phyloP scores from a whole-genome alignment of 345 rosid species.

The Syzygium jambos region DNA sequence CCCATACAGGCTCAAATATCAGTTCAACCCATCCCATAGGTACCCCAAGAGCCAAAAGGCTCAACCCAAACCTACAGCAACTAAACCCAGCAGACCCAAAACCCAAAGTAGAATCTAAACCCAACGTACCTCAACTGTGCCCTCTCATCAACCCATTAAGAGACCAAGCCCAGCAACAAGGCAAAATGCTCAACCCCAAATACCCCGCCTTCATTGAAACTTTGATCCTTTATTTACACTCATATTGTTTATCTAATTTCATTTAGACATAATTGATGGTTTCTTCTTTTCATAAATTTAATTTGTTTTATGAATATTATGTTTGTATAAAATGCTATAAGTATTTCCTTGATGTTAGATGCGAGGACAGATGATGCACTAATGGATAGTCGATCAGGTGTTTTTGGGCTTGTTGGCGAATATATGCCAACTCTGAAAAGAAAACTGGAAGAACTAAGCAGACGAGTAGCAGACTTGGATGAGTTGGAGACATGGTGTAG shows the following conservation, averaged over 20 bases:
- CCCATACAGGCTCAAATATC: neutral
- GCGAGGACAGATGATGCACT: neutral
- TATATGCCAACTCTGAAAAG: neutral
- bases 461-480: neutral
- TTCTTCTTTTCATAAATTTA: neutral
- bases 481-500: neutral
- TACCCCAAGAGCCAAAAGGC: neutral
- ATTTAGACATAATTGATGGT: neutral
- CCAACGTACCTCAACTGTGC: neutral
- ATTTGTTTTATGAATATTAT: neutral
- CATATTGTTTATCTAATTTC: neutral
- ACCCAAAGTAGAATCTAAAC: neutral
- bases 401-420: neutral
- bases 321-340: neutral
- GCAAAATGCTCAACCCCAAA: neutral
- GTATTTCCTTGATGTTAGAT: neutral
- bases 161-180: neutral
- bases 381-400: accelerated
- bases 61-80: accelerated
- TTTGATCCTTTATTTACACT: too few species aligned
- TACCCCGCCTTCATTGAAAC: too few species aligned
- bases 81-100: neutral
- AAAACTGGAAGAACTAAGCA: neutral
- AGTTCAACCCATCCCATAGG: neutral
- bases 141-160: neutral